phyloP scores from a whole-genome alignment of 2,329 filamentous ascomycete species.

The Clarireedia hainanense region DNA sequence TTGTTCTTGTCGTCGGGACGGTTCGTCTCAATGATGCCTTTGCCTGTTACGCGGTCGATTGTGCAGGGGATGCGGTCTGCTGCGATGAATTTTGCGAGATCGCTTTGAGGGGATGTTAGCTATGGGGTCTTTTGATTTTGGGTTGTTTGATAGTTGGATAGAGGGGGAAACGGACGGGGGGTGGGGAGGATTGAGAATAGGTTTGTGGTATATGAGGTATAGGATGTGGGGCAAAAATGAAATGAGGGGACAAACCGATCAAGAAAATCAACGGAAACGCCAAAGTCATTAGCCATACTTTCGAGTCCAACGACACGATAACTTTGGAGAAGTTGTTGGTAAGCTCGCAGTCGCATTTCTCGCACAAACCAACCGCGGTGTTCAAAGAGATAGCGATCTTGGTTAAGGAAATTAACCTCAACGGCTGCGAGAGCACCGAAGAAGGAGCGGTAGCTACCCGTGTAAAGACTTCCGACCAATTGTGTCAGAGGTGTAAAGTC shows the following conservation, averaged over 20 bases:
- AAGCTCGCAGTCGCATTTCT: constrained; percentile 94
- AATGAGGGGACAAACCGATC: constrained; percentile 60
- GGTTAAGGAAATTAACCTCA: constrained; percentile 87
- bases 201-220: too few species aligned
- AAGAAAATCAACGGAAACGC: constrained; percentile 91
- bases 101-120: constrained; percentile 41
- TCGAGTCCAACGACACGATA: constrained; percentile 95
- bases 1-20: constrained; percentile 98
- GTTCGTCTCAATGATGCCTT: constrained; percentile 97
- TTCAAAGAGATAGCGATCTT: constrained; percentile 92
- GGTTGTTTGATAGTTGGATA: background rate
- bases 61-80: constrained; percentile 91
- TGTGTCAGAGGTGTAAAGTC: constrained; percentile 86
- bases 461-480: constrained; percentile 86
- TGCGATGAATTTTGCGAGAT: constrained; percentile 95
- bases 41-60: constrained; percentile 92
- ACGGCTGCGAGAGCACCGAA: constrained; percentile 84
- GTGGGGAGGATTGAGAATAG: constrained; percentile 9
- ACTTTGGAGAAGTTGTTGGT: constrained; percentile 94
- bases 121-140: background rate
- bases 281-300: constrained; percentile 96
- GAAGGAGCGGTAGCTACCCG: constrained; percentile 88
- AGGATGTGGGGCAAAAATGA: background rate
- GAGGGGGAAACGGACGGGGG: background rate
- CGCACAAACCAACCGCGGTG: constrained; percentile 96